Evolutionary conservation across 2,329 filamentous ascomycete species (phyloP).

Genomic region (Stemphylium lycopersici): DNA sequence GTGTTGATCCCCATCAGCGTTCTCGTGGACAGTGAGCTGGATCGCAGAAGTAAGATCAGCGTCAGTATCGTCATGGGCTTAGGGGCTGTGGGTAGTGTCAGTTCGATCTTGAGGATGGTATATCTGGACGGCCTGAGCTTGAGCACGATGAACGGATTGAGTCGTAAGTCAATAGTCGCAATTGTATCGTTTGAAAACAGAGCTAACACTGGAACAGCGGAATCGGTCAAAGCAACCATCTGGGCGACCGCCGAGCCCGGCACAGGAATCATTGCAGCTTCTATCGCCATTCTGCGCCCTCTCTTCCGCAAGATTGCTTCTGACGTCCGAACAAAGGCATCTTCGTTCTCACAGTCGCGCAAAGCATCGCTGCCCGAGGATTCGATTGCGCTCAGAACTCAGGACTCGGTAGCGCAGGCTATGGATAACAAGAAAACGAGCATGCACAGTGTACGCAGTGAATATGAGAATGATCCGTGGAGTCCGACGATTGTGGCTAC

Average conservation of each 20-base stretch:
- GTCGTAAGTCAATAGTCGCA: slow-evolving; percentile 10
- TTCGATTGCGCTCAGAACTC: slow-evolving; percentile 27
- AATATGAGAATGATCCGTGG: slow-evolving; percentile 24
- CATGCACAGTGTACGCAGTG: slow-evolving; percentile 8
- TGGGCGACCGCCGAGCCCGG: slow-evolving; percentile 59
- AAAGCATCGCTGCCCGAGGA: slow-evolving; percentile 12
- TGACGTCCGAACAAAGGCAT: slow-evolving; percentile 28
- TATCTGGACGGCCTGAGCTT: slow-evolving; percentile 37
- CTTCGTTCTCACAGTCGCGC: slow-evolving; percentile 11
- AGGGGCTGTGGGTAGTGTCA: slow-evolving; percentile 47
- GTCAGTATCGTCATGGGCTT: slow-evolving; percentile 54
- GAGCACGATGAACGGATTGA: slow-evolving; percentile 10
- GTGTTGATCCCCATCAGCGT: slow-evolving; percentile 43
- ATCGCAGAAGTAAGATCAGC: slow-evolving; percentile 53
- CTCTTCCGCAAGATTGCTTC: slow-evolving; percentile 45
- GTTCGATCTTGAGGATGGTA: slow-evolving; percentile 41
- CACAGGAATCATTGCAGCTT: slow-evolving; percentile 58
- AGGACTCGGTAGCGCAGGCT: background rate
- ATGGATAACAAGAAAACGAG: slow-evolving; percentile 13
- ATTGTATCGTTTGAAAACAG: background rate
- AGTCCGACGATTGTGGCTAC: slow-evolving; percentile 25
- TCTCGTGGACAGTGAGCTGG: slow-evolving; percentile 51
- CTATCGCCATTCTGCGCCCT: slow-evolving; percentile 55
- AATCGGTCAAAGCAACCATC: slow-evolving; percentile 48
- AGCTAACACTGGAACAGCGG: slow-evolving; percentile 23